Evolutionary conservation across 2,329 filamentous ascomycete species (phyloP), one percentile per base, ranked within the genome.

Genomic region (Trichoderma pleuroti): DNA sequence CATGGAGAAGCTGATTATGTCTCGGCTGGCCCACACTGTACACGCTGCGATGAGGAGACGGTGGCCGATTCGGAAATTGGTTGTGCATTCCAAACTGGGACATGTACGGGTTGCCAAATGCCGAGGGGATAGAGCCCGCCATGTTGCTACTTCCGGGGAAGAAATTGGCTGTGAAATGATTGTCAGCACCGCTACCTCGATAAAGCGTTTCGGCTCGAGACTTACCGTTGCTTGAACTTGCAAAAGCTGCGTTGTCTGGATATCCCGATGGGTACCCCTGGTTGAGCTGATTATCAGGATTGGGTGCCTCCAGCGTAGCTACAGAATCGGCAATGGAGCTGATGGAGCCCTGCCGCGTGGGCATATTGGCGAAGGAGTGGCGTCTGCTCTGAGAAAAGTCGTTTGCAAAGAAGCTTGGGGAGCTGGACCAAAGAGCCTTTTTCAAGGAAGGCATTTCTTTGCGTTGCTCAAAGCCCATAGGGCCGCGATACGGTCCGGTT

Each of bases 301-400:
- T 77, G 21, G 80, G 80, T 8, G 80, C 78, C 30, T 89, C 87
- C 26, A 88, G 81, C 11, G 83, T 76, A 5, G 83, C 78, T 49
- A 82, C 80, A 61, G 83, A 79, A 74, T 90, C 88, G 62, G 84
- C 84, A 66, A 88, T 81, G 32, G 88, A 90, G 75, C 87, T 86
- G 73, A 91, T 87, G 3, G 89, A 91, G 2, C 85, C 86, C 74
- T 91, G 89, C 16, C 89, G 85, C 30, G 88, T 89, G 32, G 87
- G 88, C 76, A 91, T 85, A 75, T 90, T 90, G 65, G 89, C 93
- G 77, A 96, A 93, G 1, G 93, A 95, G 79, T 95, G 93, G 32
- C 93, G 89, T 71, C 93, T 87, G 75, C 92, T 93, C 76, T 94
- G 91, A 14, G 90, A 88, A 34, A 89, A 84, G 72, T 92, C 90